phyloP scores from a whole-genome alignment of 345 rosid genomes.

The Lepidium didymum region DNA sequence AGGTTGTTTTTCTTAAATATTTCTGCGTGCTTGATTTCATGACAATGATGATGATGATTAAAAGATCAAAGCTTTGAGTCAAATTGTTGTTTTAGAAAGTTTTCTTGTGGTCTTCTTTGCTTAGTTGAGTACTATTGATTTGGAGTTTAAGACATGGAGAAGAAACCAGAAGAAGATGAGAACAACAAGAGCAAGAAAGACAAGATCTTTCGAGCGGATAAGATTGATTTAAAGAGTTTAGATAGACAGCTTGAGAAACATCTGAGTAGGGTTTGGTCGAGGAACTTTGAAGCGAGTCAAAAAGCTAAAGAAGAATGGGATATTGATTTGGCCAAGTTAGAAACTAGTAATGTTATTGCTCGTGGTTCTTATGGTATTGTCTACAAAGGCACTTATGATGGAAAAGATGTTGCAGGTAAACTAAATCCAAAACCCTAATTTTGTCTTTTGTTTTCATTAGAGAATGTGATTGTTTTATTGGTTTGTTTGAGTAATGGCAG shows the following conservation, averaged over 20 bases:
- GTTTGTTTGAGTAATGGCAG: conserved; percentile 30
- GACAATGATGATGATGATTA: conserved; percentile 7
- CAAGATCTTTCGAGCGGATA: conserved; percentile 68
- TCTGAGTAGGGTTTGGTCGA: conserved; percentile 76
- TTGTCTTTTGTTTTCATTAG: not conserved
- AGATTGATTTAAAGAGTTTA: conserved; percentile 78
- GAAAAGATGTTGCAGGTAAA: conserved; percentile 83
- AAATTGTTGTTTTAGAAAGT: conserved; percentile 15
- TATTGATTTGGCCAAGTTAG: conserved; percentile 77
- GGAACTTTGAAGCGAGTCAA: conserved; percentile 42
- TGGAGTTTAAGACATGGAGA: conserved; percentile 15
- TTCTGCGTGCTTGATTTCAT: not conserved
- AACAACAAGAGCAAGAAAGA: conserved; percentile 38
- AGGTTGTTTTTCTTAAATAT: not conserved
- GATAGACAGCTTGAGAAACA: conserved; percentile 93
- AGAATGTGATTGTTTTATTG: not conserved
- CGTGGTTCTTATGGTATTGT: conserved; percentile 85
- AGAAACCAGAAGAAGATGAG: conserved; percentile 18
- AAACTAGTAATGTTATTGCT: conserved; percentile 51
- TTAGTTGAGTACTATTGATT: not conserved
- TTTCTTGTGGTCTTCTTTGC: conserved; percentile 30
- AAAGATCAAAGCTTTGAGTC: not conserved
- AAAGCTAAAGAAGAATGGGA: conserved; percentile 83
- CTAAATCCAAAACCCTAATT: not conserved
- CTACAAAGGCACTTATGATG: conserved; percentile 63